Evolutionary conservation across 305 asterid species (phyloP).

Genomic region (Striga hermonthica): DNA sequence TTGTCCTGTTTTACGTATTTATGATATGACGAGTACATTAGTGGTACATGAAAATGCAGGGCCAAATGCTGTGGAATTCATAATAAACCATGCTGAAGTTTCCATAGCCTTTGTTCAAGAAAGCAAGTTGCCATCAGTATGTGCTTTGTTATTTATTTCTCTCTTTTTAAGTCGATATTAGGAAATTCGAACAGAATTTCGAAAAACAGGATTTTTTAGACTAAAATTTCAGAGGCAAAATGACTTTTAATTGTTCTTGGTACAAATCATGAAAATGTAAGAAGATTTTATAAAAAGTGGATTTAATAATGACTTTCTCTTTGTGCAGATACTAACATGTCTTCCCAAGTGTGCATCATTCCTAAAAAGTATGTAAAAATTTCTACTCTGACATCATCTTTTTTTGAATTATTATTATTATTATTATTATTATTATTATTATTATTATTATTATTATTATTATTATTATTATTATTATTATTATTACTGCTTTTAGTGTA

Average conservation of each 20-base stretch:
- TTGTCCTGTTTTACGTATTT: neutral
- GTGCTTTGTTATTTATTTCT: slow-evolving; percentile 26
- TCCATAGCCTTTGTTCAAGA: slow-evolving; percentile 76
- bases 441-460: too few relatives aligned
- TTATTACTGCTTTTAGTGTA: neutral
- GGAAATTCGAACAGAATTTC: neutral
- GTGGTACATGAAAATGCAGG: slow-evolving; percentile 42
- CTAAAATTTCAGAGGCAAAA: neutral
- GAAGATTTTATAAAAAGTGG: slow-evolving; percentile 2
- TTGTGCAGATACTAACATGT: slow-evolving; percentile 73
- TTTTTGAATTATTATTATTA: neutral
- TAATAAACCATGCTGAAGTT: slow-evolving; percentile 85
- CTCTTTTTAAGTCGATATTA: neutral
- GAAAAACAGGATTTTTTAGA: neutral
- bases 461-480: too few relatives aligned
- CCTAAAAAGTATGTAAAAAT: slow-evolving; percentile 64
- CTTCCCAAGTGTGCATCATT: slow-evolving; percentile 56
- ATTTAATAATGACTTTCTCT: neutral
- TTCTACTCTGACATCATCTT: neutral
- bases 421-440: too few relatives aligned
- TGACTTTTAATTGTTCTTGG: too few relatives aligned
- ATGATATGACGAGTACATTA: neutral
- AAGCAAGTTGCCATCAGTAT: slow-evolving; percentile 64
- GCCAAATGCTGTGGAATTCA: slow-evolving; percentile 86
- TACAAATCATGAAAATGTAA: neutral